A percentile compares a stretch with the other conserved stretches of the same genome.
These are phyloP conservation scores for Curvularia lunata DNA, from an alignment of 2,329 filamentous ascomycete species.

Conservation along the genomic window DNA sequence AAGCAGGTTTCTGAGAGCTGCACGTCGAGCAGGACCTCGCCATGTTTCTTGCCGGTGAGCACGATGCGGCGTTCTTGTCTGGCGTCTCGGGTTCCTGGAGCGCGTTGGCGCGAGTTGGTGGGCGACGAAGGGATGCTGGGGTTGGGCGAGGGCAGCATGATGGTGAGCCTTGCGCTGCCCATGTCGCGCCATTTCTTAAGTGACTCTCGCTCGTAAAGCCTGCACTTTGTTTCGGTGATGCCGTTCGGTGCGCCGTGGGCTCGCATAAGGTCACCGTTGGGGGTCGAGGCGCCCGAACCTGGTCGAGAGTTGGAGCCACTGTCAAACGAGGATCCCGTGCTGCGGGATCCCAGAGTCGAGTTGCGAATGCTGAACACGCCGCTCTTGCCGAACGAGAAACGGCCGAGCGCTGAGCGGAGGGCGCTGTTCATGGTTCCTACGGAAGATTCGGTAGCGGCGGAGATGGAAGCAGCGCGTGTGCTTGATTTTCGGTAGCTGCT, in stretches of 20 bases:
- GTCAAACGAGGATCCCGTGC: slow-evolving; percentile 58
- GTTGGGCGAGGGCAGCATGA: slow-evolving; percentile 70
- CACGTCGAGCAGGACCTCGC: slow-evolving; percentile 76
- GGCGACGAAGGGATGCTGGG: slow-evolving; percentile 55
- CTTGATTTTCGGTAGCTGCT: slow-evolving; percentile 61
- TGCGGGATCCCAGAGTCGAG: slow-evolving; percentile 71
- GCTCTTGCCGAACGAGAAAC: slow-evolving; percentile 71
- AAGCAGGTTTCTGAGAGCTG: slow-evolving; percentile 86
- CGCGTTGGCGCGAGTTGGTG: slow-evolving; percentile 38
- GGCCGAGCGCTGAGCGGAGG: slow-evolving; percentile 73
- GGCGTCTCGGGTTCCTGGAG: slow-evolving; percentile 48
- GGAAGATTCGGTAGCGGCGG: slow-evolving; percentile 74
- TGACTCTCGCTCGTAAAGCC: slow-evolving; percentile 79
- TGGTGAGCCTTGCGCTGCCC: slow-evolving; percentile 81
- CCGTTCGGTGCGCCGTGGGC: slow-evolving; percentile 61
- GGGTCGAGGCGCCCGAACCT: slow-evolving; percentile 45
- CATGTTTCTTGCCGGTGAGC: slow-evolving; percentile 73
- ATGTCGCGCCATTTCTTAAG: slow-evolving; percentile 87
- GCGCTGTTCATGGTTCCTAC: slow-evolving; percentile 78
- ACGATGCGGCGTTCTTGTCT: slow-evolving; percentile 82
- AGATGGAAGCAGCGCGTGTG: slow-evolving; percentile 62
- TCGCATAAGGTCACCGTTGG: slow-evolving; percentile 31
- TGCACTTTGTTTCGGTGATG: slow-evolving; percentile 81
- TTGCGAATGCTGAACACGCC: slow-evolving; percentile 82
- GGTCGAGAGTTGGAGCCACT: slow-evolving; percentile 50